Percentiles rank a stretch among this genome's conserved stretches.
Conservation (phyloP, 495 filamentous ascomycete species). For the Neurospora intermedia region DNA sequence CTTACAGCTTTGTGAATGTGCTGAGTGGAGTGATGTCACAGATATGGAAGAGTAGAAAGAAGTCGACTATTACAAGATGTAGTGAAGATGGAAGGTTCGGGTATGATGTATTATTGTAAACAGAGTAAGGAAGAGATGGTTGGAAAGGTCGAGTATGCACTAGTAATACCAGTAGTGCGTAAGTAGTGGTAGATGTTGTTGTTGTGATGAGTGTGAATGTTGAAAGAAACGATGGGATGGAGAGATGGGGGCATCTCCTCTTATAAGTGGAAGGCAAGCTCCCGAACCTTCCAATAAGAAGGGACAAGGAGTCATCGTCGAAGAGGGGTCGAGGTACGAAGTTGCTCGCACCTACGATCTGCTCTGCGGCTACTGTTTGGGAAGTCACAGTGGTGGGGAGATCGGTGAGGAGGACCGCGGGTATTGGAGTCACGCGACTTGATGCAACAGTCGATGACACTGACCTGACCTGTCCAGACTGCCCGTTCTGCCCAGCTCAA, state of each 20-base stretch:
- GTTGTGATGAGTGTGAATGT: conserved; percentile 5
- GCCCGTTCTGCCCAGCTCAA: background rate
- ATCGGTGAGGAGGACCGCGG: conserved; percentile 12
- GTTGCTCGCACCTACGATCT: conserved; percentile 1
- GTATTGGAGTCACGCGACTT: conserved; percentile 22
- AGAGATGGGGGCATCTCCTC: conserved; percentile 12
- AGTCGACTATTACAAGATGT: conserved; percentile 4
- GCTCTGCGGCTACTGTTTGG: background rate
- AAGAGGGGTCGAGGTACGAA: background rate
- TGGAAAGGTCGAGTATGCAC: background rate
- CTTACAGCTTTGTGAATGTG: background rate
- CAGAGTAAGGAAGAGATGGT: background rate
- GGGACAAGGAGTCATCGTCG: background rate
- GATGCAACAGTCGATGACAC: conserved; percentile 13
- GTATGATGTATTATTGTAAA: background rate
- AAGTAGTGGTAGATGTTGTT: background rate
- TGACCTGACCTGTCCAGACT: conserved; percentile 11
- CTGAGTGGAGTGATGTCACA: background rate
- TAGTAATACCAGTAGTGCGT: background rate
- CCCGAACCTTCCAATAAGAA: background rate
- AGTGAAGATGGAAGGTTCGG: background rate
- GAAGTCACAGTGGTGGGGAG: conserved; percentile 1
- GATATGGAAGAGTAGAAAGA: background rate
- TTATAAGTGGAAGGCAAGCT: conserved; percentile 9
- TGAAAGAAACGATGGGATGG: conserved; percentile 2